Conservation (phyloP, 805 yeast species). For the Saccharomycopsis synnaedendra region DNA sequence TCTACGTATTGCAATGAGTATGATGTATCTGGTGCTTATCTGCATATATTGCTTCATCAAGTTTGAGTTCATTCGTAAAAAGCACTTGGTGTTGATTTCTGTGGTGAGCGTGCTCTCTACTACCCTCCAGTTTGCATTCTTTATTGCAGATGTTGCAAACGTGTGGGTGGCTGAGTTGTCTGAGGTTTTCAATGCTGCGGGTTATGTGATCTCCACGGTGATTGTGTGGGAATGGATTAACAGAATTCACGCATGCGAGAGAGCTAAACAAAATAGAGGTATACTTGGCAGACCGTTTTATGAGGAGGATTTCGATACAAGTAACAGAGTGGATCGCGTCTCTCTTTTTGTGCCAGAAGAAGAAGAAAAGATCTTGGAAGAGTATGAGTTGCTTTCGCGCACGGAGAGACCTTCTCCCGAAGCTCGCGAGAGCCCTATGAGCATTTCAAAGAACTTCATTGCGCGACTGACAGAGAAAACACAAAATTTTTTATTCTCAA, state of each 20-base stretch:
- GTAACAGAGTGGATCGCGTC: constrained; percentile 15
- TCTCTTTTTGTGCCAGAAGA: constrained; percentile 12
- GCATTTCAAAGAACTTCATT: background rate
- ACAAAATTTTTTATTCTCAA: constrained; percentile 3
- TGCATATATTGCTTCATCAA: constrained; percentile 44
- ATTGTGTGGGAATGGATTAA: constrained; percentile 84
- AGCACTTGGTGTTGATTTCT: constrained; percentile 42
- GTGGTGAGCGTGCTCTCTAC: constrained; percentile 42
- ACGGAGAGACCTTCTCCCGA: background rate
- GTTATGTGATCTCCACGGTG: constrained; percentile 61
- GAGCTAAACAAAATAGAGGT: constrained; percentile 54
- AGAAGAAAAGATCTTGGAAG: background rate
- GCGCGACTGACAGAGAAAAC: constrained; percentile 6
- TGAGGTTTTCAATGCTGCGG: constrained; percentile 61
- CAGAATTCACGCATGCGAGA: constrained; percentile 44
- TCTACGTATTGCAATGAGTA: constrained; percentile 58
- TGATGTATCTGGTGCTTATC: constrained; percentile 56
- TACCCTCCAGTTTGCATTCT: constrained; percentile 54
- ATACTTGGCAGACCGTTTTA: constrained; percentile 64
- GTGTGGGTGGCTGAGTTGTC: constrained; percentile 67
- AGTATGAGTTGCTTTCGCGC: constrained; percentile 1
- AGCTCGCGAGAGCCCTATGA: background rate
- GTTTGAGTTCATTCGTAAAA: constrained; percentile 37
- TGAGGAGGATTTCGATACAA: constrained; percentile 43
- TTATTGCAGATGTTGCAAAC: constrained; percentile 65